Evolutionary conservation across 306 rosid genomes (phyloP).

Genomic region (Myrica gale): DNA sequence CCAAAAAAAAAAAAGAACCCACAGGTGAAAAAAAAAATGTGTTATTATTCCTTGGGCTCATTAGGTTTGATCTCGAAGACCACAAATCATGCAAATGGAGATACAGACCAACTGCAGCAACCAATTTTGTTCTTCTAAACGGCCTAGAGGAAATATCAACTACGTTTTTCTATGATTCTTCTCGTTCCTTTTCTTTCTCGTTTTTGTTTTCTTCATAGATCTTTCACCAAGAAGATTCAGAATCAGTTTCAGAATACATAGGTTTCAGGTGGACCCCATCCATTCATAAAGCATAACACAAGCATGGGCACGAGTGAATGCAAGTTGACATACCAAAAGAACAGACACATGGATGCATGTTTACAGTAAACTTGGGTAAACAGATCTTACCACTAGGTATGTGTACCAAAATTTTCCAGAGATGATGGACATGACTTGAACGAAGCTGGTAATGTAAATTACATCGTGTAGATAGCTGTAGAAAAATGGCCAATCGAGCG

Average conservation of each 20-base stretch:
- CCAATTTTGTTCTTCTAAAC: background rate
- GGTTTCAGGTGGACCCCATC: background rate
- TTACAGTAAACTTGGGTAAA: constrained; percentile 8
- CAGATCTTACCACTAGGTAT: constrained; percentile 70
- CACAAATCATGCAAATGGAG: background rate
- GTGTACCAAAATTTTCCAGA: constrained; percentile 91
- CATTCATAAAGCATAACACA: background rate
- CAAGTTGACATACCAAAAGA: constrained; percentile 6
- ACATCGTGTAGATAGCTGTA: constrained; percentile 85
- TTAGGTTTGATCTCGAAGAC: background rate
- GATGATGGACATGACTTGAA: constrained; percentile 83
- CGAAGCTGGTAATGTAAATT: constrained; percentile 90
- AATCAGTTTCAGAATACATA: background rate
- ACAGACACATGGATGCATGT: constrained; percentile 4
- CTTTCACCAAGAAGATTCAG: background rate
- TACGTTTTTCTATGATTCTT: background rate
- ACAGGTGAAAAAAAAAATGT: background rate
- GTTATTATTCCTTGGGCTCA: background rate
- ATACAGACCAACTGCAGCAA: constrained; percentile 1
- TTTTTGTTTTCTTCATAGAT: background rate
- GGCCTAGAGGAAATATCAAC: background rate
- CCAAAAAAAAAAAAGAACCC: background rate
- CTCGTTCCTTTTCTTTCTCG: no score
- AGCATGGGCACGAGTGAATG: background rate
- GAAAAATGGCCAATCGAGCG: constrained; percentile 21